Conservation (phyloP, 495 filamentous ascomycete genomes). For the Cenococcum geophilum region DNA sequence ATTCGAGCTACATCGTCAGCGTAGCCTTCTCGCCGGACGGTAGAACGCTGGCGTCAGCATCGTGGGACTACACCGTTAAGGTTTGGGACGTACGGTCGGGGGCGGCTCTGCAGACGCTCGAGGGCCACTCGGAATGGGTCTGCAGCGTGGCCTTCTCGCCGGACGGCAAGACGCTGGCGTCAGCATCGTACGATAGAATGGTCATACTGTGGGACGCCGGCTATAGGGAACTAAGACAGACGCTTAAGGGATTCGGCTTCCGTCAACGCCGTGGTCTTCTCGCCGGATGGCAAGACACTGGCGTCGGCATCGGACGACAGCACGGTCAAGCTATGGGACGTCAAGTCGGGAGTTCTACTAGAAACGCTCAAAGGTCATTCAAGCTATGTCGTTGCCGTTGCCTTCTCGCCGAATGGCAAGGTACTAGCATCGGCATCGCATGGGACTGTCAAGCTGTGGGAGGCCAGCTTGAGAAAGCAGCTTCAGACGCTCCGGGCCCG, state of each 20-base stretch:
- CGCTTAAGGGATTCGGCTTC: background rate
- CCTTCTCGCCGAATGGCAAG: slow-evolving; percentile 16
- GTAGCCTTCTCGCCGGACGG: no score
- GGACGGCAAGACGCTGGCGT: slow-evolving; percentile 16
- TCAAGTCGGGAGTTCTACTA: no score
- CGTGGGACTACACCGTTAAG: no score
- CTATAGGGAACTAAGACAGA: background rate
- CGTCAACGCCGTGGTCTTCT: slow-evolving; percentile 30
- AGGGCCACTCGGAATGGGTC: background rate
- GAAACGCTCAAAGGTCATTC: slow-evolving; percentile 6
- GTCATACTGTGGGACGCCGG: slow-evolving; percentile 15
- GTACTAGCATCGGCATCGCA: no score
- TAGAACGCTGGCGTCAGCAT: no score
- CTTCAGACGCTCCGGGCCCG: no score
- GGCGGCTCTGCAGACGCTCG: no score
- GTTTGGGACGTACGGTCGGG: no score
- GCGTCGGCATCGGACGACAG: slow-evolving; percentile 23
- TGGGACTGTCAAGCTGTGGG: no score
- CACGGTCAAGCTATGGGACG: slow-evolving; percentile 30
- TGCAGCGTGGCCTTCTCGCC: no score
- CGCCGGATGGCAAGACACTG: slow-evolving; percentile 28
- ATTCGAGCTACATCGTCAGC: no score
- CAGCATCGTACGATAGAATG: background rate
- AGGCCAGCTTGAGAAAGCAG: no score
- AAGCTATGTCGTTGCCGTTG: slow-evolving; percentile 9